Evolutionary conservation across 2,329 filamentous ascomycete species (phyloP).

Genomic region (Xylaria sp.): DNA sequence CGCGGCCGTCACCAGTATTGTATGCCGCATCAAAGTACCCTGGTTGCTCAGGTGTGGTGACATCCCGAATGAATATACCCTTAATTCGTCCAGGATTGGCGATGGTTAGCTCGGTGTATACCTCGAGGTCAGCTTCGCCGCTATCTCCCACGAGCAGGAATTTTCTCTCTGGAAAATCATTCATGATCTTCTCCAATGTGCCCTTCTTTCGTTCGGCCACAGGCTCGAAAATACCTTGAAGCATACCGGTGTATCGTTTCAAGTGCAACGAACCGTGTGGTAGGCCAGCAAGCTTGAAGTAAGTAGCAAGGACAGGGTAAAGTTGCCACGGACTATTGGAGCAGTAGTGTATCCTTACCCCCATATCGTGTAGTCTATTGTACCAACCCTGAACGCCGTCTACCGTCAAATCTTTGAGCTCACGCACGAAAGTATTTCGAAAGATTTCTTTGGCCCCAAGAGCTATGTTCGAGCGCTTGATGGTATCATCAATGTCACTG

Average conservation of each 20-base stretch:
- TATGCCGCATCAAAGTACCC: conserved; percentile 80
- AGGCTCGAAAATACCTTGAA: conserved; percentile 97
- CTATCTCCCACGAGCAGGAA: conserved; percentile 96
- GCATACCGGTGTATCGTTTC: conserved; percentile 96
- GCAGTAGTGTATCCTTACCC: conserved; percentile 93
- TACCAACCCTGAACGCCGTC: conserved; percentile 95
- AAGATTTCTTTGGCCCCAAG: conserved; percentile 93
- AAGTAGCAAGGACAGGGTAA: conserved; percentile 87
- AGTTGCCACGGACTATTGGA: conserved; percentile 99
- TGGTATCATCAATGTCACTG: conserved; percentile 96
- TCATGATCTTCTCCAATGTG: conserved; percentile 84
- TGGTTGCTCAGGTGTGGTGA: conserved; percentile 80
- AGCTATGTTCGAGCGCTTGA: conserved; percentile 93
- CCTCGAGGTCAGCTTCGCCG: conserved; percentile 95
- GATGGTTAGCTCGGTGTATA: conserved; percentile 92
- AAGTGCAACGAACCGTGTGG: conserved; percentile 92
- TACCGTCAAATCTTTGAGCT: conserved; percentile 82
- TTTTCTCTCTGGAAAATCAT: conserved; percentile 87
- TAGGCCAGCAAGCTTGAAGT: conserved; percentile 82
- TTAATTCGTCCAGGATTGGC: conserved; percentile 85
- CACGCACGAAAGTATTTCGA: conserved; percentile 92
- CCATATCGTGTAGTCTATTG: conserved; percentile 76
- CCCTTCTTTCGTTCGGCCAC: conserved; percentile 94
- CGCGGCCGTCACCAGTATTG: conserved; percentile 43
- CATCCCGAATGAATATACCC: conserved; percentile 93